Percentiles rank a stretch among this genome's conserved stretches.
These are phyloP conservation scores for Erodium chrysanthum DNA, from an alignment of 441 rosid species.

Conservation along the genomic window DNA sequence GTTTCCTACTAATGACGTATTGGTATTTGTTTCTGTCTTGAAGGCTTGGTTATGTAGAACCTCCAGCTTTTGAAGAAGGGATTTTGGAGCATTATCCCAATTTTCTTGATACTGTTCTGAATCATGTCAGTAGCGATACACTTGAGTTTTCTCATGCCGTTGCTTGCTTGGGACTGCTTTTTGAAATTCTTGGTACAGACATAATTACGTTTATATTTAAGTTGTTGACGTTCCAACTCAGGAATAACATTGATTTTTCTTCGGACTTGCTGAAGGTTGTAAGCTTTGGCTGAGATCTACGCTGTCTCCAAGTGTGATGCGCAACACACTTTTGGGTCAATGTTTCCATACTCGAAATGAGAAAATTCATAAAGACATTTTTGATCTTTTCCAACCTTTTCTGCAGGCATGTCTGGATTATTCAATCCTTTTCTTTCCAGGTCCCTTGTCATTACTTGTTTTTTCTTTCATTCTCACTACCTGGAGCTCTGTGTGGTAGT, in stretches of 20 bases:
- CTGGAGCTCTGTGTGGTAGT: conserved; percentile 12
- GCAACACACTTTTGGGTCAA: conserved; percentile 91
- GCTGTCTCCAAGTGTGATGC: conserved; percentile 94
- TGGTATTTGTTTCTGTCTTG: conserved; percentile 23
- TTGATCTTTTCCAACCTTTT: conserved; percentile 89
- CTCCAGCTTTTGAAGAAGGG: conserved; percentile 96
- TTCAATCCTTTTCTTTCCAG: conserved; percentile 13
- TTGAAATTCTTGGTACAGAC: conserved; percentile 79
- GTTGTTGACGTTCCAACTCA: conserved; percentile 6
- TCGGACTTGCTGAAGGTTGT: conserved; percentile 53
- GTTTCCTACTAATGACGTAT: conserved; percentile 22
- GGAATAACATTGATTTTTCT: conserved; percentile 10
- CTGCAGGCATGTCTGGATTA: conserved; percentile 59
- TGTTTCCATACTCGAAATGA: conserved; percentile 93
- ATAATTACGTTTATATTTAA: neutral
- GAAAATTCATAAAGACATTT: conserved; percentile 93
- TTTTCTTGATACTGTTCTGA: conserved; percentile 87
- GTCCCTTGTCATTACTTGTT: conserved; percentile 12
- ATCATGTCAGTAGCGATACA: conserved; percentile 83
- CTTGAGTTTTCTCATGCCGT: conserved; percentile 87
- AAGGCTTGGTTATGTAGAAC: conserved; percentile 95
- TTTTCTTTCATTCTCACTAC: conserved; percentile 9
- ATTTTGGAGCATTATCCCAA: conserved; percentile 89
- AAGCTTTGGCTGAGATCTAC: conserved; percentile 98
- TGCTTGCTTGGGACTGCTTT: conserved; percentile 79